Evolutionary conservation across 2,329 filamentous ascomycete species (phyloP), one percentile per base, ranked within the genome.

Genomic region (Claviceps arundinis): DNA sequence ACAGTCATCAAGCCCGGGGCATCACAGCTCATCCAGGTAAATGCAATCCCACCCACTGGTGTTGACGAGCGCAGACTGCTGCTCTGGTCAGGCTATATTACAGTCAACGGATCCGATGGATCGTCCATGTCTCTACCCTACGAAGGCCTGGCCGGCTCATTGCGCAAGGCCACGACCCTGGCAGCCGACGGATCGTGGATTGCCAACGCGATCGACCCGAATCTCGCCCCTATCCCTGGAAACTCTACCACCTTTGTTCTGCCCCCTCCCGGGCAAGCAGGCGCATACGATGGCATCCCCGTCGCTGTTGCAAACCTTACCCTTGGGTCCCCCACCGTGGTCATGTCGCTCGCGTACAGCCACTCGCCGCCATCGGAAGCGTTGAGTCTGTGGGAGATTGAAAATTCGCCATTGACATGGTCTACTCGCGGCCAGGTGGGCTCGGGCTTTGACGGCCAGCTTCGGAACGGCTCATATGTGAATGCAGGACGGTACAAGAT

Each of bases 401-500:
- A 34, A 1, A 6, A 13, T n/a, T 52, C 46, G 30, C 51, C 51
- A 4, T 7, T 37, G 19, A 30, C 5, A 16, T 48, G n/a, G 16
- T 30, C 34, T 1, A 17, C 17, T 17, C 51, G 51, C 8, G 51
- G 45, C 13, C 5, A 17, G 24, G 6, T 3, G 0, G 13, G 38
- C 24, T 5, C 34, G 1, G 1, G 17, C 4, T 76, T 70, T 66
- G 66, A 72, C 52, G 73, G 73, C 30, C 59, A 60, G 47, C 58
- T 75, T 6, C 62, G 63, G 0, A 65, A 70, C 14, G 71, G 70
- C 19, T 61, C 54, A 0, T 72, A 70, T 49, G 71, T 65, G 5
- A 65, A 69, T 7, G 61, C 65, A 6, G 73, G 72, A 11, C 53
- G 55, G 6, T 75, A 76, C 64, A 70, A 68, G 62, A 60, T 75